These are phyloP conservation scores for Neurospora sp. DNA, from an alignment of 495 filamentous ascomycete genomes.

Conservation along the genomic window DNA sequence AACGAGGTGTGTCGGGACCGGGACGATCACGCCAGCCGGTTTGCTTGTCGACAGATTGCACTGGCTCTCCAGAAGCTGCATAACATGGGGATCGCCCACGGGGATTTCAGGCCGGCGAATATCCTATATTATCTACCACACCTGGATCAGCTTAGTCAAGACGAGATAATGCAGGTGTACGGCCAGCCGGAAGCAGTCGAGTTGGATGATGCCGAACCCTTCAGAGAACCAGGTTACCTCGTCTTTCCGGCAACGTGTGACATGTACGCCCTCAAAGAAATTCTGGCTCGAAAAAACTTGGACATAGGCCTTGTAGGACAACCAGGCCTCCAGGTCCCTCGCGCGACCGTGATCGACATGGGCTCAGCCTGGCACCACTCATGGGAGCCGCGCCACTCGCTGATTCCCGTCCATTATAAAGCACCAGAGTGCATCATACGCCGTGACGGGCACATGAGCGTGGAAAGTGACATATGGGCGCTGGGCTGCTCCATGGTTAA, in stretches of 20 bases:
- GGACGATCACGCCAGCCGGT: not conserved
- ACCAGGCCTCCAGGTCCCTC: not conserved
- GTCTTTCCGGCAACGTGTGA: not conserved
- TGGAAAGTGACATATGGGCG: not conserved
- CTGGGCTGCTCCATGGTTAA: not conserved
- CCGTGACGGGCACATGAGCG: not conserved
- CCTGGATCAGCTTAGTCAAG: not conserved
- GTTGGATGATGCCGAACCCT: not conserved
- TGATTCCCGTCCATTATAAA: not conserved
- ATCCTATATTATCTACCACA: not conserved
- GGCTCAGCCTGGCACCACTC: not conserved
- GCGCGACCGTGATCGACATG: not conserved
- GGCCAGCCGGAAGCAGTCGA: not conserved
- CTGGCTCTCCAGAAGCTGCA: not conserved
- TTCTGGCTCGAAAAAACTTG: not conserved
- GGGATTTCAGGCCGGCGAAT: not conserved
- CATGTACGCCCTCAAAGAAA: not conserved
- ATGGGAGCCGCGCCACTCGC: not conserved
- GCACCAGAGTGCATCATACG: not conserved
- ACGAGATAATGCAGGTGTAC: not conserved
- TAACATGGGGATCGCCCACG: not conserved
- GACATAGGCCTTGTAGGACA: not conserved
- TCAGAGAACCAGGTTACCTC: not conserved
- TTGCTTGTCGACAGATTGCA: not conserved
- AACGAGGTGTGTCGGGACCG: not conserved